Conservation (phyloP, 2,329 filamentous ascomycete species). For the Trichoderma cornu-damae region DNA sequence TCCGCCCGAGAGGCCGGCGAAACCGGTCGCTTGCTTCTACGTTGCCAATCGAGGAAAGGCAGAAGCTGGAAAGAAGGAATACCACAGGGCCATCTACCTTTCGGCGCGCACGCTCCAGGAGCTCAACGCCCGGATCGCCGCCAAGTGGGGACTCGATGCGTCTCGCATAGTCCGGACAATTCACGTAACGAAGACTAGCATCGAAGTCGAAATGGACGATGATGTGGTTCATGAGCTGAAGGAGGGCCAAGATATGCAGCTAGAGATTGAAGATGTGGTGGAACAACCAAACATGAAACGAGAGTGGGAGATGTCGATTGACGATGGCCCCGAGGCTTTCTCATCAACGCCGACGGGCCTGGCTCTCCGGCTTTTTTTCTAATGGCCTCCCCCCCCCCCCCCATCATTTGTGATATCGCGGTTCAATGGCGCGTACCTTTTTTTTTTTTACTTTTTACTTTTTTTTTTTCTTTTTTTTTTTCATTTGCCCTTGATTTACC, state of each 20-base stretch:
- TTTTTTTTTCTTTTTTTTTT: not conserved
- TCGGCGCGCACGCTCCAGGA: conserved; percentile 70
- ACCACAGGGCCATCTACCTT: conserved; percentile 82
- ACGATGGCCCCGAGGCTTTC: conserved; percentile 26
- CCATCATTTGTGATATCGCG: not conserved
- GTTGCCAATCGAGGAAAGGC: conserved; percentile 54
- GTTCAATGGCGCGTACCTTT: not conserved
- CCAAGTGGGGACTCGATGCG: conserved; percentile 76
- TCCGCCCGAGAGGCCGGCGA: conserved; percentile 64
- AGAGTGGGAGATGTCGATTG: conserved; percentile 59
- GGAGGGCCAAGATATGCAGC: conserved; percentile 88
- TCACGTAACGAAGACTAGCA: conserved; percentile 65
- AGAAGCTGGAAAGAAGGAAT: conserved; percentile 51
- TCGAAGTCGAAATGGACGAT: conserved; percentile 85
- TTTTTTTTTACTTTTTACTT: not conserved
- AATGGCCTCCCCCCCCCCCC: no score
- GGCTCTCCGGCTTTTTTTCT: conserved; percentile 23
- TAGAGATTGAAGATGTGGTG: conserved; percentile 55
- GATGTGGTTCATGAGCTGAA: conserved; percentile 77
- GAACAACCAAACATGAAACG: conserved; percentile 40
- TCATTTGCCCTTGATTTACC: no score
- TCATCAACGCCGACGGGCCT: conserved; percentile 15
- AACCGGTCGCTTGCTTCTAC: conserved; percentile 84
- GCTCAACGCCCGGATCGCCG: conserved; percentile 65
- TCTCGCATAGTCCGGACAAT: conserved; percentile 65